Evolutionary conservation across 2,329 filamentous ascomycete species (phyloP), one percentile per base, ranked within the genome.

Genomic region (Apiospora rasikravindrae): DNA sequence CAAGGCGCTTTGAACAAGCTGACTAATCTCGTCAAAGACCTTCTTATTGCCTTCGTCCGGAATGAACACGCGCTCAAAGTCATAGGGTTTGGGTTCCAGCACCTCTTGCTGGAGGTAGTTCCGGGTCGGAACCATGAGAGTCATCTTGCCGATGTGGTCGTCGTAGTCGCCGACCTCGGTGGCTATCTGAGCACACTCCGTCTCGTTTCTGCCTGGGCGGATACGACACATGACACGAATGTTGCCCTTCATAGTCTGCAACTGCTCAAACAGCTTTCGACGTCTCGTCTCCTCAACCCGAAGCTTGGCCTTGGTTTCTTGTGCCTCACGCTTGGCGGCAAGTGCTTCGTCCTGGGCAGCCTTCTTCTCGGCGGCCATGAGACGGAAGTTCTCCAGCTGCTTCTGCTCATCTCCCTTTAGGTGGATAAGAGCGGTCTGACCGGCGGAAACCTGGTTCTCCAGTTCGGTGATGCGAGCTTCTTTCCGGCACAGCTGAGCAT

Each of bases 151-250:
- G 22, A 93, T 89, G 47, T 98, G 92, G 19, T 80, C 75, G 5
- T 81, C 79, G 73, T 77, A 80, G 26, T 72, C 86, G 0, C 96
- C 95, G 76, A 94, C 98, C 2, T 89, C 87, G 75, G 98, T 93
- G 69, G 90, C 89, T 3, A 96, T 94, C 16, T 90, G 86, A 33
- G 91, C 87, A 8, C 91, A 91, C 72, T 93, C 91, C 0, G 84
- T 82, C 0, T 82, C 77, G 33, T 86, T 86, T 29, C 93, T 85
- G 0, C 92, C 86, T 0, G 96, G 96, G 53, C 97, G 92, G 40
- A 98, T 96, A 80, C 96, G 91, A 80, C 96, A 98, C 90, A 99
- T 99, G 76, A 99, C 96, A 26, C 96, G 93, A 78, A 99, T 99
- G 80, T 99, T 99, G 77, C 96, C 96, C 82, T 98, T 98, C 73